Base-by-base conservation (phyloP, 1,284 basidiomycete genomes). In the Ustilago curta region DNA sequence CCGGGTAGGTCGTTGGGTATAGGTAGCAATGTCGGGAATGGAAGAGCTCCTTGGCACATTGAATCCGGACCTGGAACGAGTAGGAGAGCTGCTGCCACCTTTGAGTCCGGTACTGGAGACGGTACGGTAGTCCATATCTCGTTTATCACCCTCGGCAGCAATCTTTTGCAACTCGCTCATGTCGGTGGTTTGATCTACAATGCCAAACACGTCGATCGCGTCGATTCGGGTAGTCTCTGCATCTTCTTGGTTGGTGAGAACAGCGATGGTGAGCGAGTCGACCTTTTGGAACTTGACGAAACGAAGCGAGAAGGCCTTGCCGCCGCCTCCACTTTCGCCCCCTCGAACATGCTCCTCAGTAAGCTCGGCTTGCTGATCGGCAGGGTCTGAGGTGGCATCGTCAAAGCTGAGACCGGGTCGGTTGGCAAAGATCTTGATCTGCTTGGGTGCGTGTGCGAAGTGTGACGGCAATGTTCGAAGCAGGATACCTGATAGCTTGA, bases 231-330 rank as follows among this genome's bases (percentile, higher is more conserved):
- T 93, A 76, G 90, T 89, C 50, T 93, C 91, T 53, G 89, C 90
- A 43, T 85, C 90, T 12, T 89, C 91, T 72, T 92, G 91, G 80
- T 94, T 94, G 25, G 90, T 90, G 62, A 88, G 88, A 25, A 94
- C 89, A 78, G 94, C 91, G 50, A 94, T 90, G 91, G 93, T 80
- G 21, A 55, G 37, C 18, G 63, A 75, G 49, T 67, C 67, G 44
- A 94, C 92, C 44, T 86, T 88, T 86, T 93, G 93, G 85, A 94
- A 94, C 52, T 91, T 88, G 23, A 94, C 93, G 77, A 89, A 92
- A 60, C 91, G 88, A 80, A 94, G 85, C 11, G 88, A 84, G 39
- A 93, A 87, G 47, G 86, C 87, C 47, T 88, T 88, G 19, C 91
- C 91, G 27, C 73, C 73, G 18, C 73, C 73, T 23, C 73, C 69